These are phyloP conservation scores for Mychonastes homosphaera DNA, from an alignment of 139 green algal species.

Conservation along the genomic window DNA sequence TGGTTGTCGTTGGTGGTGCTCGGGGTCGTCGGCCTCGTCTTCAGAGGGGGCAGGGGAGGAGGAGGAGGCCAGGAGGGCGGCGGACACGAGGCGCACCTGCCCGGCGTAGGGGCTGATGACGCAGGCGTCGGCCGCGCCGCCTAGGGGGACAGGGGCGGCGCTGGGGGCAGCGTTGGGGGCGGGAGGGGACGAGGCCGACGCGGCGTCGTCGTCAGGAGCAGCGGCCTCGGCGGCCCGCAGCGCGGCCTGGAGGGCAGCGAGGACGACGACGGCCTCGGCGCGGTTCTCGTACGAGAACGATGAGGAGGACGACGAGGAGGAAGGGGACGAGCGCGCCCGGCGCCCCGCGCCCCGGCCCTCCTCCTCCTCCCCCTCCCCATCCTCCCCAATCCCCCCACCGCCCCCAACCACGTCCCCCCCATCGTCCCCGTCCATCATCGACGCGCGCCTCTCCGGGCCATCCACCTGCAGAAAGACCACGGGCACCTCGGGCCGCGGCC, in stretches of 20 bases:
- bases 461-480: constrained; percentile 11
- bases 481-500: constrained; percentile 28
- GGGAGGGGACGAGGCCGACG: constrained; percentile 18
- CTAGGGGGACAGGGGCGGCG: background rate
- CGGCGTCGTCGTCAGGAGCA: constrained; percentile 15
- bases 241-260: constrained; percentile 18
- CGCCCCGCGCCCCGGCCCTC: background rate
- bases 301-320: background rate
- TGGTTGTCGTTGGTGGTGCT: no score
- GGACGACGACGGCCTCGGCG: constrained; percentile 27
- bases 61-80: no score
- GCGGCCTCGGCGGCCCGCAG: constrained; percentile 7
- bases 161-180: background rate
- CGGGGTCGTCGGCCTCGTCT: no score
- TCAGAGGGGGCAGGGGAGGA: no score
- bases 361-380: constrained; percentile 8
- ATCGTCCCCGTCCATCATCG: background rate
- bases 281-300: constrained; percentile 32
- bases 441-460: constrained; percentile 4
- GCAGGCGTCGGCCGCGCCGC: constrained; percentile 28
- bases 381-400: background rate
- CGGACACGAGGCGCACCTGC: no score
- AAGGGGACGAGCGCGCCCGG: background rate
- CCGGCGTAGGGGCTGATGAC: constrained; percentile 57
- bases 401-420: background rate